Evolutionary conservation across 2,329 filamentous ascomycete species (phyloP).

Genomic region (Thelonectria olida): DNA sequence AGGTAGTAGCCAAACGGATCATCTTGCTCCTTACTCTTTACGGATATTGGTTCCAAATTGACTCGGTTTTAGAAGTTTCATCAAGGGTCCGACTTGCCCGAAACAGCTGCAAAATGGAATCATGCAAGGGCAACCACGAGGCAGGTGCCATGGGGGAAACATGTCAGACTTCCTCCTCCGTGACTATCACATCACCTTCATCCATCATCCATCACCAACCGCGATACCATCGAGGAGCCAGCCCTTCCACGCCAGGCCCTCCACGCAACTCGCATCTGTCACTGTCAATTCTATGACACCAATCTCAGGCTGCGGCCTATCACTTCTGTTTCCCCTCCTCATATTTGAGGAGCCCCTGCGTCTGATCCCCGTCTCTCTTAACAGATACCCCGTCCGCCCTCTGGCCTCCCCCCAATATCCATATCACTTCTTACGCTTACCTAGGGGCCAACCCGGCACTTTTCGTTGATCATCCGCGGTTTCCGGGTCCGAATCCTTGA

Average conservation of each 20-base stretch:
- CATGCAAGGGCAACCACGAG: constrained; percentile 20
- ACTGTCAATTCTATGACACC: constrained; percentile 7
- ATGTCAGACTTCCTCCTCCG: neutral
- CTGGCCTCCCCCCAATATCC: constrained; percentile 10
- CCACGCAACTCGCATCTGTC: constrained; percentile 5
- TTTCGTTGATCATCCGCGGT: constrained; percentile 34
- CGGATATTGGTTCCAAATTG: neutral
- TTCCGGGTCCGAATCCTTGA: constrained; percentile 25
- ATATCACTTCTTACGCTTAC: constrained; percentile 17
- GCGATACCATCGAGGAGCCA: neutral
- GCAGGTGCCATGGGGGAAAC: neutral
- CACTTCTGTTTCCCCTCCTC: constrained; percentile 2
- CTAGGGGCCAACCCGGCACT: constrained; percentile 22
- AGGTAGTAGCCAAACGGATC: neutral
- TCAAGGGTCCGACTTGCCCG: constrained; percentile 3
- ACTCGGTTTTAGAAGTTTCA: neutral
- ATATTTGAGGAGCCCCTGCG: constrained; percentile 9
- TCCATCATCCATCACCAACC: neutral
- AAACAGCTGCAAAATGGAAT: constrained; percentile 21
- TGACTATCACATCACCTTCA: neutral
- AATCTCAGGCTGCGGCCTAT: neutral
- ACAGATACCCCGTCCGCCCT: constrained; percentile 16
- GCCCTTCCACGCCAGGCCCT: neutral
- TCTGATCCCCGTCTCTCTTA: neutral
- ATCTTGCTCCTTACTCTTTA: neutral